These are phyloP conservation scores for Acanthamoeba royreba DNA, from an alignment of 208 protist species.

Conservation along the genomic window DNA sequence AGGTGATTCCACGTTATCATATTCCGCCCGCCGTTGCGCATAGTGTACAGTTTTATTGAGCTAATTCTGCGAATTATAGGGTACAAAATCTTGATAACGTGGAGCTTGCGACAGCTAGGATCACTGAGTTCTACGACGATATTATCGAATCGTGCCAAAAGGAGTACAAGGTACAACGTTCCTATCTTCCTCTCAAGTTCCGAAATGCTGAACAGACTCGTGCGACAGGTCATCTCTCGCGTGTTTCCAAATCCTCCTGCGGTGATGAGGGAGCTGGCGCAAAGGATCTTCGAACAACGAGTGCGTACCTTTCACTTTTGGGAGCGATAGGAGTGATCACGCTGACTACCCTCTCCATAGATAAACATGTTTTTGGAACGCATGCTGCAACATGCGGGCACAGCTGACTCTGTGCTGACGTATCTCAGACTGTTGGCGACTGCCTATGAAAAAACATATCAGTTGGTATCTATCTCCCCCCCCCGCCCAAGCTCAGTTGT, in stretches of 20 bases:
- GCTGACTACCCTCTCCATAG: neutral
- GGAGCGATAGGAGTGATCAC: too few relatives aligned
- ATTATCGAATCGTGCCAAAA: neutral
- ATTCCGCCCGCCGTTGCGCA: neutral
- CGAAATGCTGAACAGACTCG: neutral
- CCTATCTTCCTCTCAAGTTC: neutral
- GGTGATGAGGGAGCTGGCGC: constrained; percentile 12
- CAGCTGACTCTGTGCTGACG: neutral
- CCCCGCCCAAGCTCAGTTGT: neutral
- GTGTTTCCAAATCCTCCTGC: constrained; percentile 18
- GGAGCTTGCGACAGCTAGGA: neutral
- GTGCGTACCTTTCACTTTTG: neutral
- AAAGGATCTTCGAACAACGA: constrained; percentile 29
- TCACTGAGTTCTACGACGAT: neutral
- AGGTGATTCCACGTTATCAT: neutral
- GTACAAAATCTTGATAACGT: neutral
- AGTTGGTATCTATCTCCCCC: neutral
- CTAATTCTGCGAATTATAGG: neutral
- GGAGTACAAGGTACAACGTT: neutral
- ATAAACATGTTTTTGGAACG: constrained; percentile 9
- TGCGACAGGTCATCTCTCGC: neutral
- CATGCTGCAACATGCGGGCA: neutral
- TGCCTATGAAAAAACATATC: neutral
- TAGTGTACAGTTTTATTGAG: too few relatives aligned
- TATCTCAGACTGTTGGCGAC: neutral